Conservation (phyloP, 495 filamentous ascomycete genomes). For the Trichoderma asperelloides region DNA sequence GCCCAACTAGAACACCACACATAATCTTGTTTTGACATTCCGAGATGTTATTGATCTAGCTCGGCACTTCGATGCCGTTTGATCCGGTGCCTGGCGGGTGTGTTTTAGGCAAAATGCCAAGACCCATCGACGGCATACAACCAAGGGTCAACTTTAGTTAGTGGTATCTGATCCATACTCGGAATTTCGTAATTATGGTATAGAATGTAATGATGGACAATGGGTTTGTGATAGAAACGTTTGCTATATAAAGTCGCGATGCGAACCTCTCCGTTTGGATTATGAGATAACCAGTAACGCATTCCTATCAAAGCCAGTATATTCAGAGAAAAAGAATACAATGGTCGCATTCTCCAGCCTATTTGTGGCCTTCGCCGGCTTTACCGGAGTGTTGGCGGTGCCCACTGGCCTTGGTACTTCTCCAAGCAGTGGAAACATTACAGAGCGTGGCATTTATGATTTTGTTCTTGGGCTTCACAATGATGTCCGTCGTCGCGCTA, state of each 20-base stretch:
- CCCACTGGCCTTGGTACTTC: not conserved
- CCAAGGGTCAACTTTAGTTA: not conserved
- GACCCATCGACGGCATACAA: not conserved
- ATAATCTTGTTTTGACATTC: not conserved
- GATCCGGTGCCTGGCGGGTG: not conserved
- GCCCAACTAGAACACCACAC: not conserved
- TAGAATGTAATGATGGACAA: not conserved
- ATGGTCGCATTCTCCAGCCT: not conserved
- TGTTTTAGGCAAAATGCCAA: not conserved
- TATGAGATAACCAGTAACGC: not conserved
- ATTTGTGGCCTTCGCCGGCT: not conserved
- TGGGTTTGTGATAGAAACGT: not conserved
- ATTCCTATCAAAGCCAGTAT: not conserved
- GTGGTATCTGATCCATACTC: not conserved
- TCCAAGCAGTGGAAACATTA: not conserved
- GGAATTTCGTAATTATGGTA: not conserved
- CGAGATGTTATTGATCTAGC: not conserved
- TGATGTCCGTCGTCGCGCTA: not conserved
- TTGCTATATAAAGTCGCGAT: not conserved
- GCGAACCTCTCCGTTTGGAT: not conserved
- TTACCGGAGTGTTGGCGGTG: not conserved
- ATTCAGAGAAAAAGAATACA: not conserved
- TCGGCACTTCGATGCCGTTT: slow-evolving; percentile 1
- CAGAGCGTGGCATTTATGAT: not conserved
- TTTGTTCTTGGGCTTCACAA: not conserved